phyloP scores from a whole-genome alignment of 1,284 basidiomycete species.

The Thecaphora thlaspeos region DNA sequence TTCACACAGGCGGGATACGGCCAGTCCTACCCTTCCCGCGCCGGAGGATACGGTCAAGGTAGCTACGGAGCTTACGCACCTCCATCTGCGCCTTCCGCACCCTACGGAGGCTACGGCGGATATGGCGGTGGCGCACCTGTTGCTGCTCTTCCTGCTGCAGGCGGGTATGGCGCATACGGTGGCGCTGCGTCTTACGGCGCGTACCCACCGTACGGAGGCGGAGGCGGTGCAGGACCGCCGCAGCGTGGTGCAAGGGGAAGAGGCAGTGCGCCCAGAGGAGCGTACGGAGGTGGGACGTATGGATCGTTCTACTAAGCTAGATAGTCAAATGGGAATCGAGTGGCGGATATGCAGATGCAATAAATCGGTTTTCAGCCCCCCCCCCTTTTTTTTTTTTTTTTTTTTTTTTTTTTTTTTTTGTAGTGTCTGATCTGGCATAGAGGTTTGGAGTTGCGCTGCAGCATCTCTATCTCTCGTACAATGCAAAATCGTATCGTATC shows the following conservation, averaged over 20 bases:
- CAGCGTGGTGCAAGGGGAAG: conserved; percentile 4
- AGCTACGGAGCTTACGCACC: not conserved
- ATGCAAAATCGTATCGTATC: too few species aligned
- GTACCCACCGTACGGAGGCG: conserved; percentile 5
- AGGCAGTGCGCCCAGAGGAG: conserved; percentile 6
- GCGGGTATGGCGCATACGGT: conserved; percentile 20
- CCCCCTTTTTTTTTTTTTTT: too few species aligned
- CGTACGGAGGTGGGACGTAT: conserved; percentile 23
- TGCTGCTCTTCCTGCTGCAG: conserved; percentile 4
- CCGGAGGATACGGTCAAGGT: not conserved
- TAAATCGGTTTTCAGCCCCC: too few species aligned
- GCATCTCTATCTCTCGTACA: too few species aligned
- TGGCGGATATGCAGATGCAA: too few species aligned
- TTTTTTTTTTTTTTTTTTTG: too few species aligned
- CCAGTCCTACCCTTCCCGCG: not conserved
- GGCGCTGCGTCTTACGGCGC: conserved; percentile 5
- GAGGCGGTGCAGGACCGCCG: conserved; percentile 1
- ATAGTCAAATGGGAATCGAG: too few species aligned
- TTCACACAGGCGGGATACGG: not conserved
- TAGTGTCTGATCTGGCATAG: too few species aligned
- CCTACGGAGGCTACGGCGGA: conserved; percentile 16
- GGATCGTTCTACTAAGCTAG: conserved; percentile 28
- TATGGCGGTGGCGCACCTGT: conserved; percentile 9
- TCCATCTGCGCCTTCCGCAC: not conserved
- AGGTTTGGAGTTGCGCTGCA: too few species aligned